Base-by-base conservation (phyloP, 805 yeast genomes). In the Pachysolen tannophilus region DNA sequence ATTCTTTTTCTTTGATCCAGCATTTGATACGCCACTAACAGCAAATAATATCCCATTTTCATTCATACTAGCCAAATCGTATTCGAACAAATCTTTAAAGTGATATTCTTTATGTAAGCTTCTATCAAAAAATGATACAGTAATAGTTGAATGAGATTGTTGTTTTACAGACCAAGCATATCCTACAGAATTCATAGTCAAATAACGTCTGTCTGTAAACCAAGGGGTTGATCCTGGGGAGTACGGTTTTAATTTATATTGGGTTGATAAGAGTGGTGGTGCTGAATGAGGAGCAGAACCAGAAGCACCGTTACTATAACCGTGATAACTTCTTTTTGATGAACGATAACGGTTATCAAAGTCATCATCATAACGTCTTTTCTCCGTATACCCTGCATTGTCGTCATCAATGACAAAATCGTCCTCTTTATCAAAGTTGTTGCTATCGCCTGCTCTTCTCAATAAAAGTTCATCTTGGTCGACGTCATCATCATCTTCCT, bases 141-240 rank as follows among this genome's bases (percentile, higher is more conserved):
- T 88, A n/a, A 90, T 66, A 26, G 88, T 77, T 40, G 77, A 72
- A 44, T 75, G 61, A 19, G 63, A 64, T 16, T 69, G 77, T 41
- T 68, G 75, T 34, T 72, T 69, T 9, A 84, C 92, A 1, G 86
- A 66, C 75, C 94, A 82, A 0, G 78, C 81, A 51, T 84, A 83
- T 0, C 97, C 98, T 20, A 77, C 61, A 8, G 80, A 65, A 46
- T 84, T 84, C 69, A 88, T 84, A 15, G 86, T 75, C 27, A 90
- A 58, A 48, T 86, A 88, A 35, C 95, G 66, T 55, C 90, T 72
- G 34, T 75, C 64, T 34, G 61, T 59, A 21, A 58, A 56, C 81
- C 88, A 87, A 0, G 95, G 95, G 0, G 97, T 90, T 6, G 82
- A 73, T 2, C 97, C 97, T 1, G 85, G 82, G 3, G 94, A 85